Percentiles rank a stretch among this genome's conserved stretches.
phyloP scores from a whole-genome alignment of 768 basidiomycete genomes.

The Pleurotus platypus region DNA sequence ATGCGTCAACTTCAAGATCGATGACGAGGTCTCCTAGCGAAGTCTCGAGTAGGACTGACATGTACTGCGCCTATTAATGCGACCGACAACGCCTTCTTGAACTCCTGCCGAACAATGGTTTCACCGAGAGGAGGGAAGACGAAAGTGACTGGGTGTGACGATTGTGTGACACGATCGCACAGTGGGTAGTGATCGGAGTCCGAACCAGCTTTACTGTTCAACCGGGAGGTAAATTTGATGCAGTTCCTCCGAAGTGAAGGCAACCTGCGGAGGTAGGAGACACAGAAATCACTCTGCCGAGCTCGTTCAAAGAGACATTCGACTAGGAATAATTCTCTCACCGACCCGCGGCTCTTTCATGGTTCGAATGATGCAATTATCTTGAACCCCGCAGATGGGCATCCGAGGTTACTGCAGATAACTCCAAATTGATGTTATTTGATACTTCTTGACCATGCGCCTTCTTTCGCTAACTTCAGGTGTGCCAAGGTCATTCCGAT shows the following conservation, averaged over 20 bases:
- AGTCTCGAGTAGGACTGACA: constrained; percentile 97
- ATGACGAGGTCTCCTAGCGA: constrained; percentile 96
- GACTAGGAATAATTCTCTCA: too few species aligned
- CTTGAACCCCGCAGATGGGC: not conserved
- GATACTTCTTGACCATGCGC: not conserved
- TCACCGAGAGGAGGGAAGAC: not conserved
- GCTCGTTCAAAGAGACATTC: too few species aligned
- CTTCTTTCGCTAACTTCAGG: not conserved
- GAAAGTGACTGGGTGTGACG: not conserved
- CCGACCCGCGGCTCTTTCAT: too few species aligned
- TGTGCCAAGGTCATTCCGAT: constrained; percentile 10
- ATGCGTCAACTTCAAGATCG: constrained; percentile 87
- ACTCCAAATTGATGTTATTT: not conserved
- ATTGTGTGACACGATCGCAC: not conserved
- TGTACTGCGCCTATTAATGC: constrained; percentile 23
- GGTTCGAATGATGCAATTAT: constrained; percentile 1
- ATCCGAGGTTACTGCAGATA: constrained; percentile 5
- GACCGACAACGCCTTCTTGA: not conserved
- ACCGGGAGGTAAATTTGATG: constrained; percentile 5
- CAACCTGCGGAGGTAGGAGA: too few species aligned
- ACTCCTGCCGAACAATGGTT: not conserved
- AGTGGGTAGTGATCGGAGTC: not conserved
- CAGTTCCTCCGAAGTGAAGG: not conserved
- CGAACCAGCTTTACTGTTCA: not conserved
- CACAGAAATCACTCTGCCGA: too few species aligned